These are phyloP conservation scores for Hypoxylon sp. DNA, from an alignment of 2,329 filamentous ascomycete species.

Conservation along the genomic window DNA sequence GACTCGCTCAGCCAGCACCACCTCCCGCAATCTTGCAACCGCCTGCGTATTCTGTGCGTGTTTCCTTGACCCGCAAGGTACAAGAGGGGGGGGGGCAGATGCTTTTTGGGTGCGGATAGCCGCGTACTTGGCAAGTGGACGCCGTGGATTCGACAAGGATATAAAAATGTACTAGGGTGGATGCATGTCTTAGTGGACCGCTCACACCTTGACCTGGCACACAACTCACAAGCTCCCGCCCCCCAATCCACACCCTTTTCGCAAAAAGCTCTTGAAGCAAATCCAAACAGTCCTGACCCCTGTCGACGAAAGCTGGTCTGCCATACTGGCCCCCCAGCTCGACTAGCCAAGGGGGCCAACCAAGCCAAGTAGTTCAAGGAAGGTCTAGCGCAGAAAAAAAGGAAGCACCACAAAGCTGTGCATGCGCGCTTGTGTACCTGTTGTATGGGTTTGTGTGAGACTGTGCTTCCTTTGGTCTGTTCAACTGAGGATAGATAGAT, in stretches of 20 bases:
- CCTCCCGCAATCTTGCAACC: slow-evolving; percentile 13
- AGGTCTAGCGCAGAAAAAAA: slow-evolving; percentile 39
- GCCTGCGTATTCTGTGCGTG: slow-evolving; percentile 30
- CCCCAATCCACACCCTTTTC: slow-evolving; percentile 23
- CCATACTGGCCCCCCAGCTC: slow-evolving; percentile 36
- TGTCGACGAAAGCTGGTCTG: slow-evolving; percentile 37
- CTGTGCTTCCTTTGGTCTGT: slow-evolving; percentile 35
- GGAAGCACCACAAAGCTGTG: slow-evolving; percentile 37
- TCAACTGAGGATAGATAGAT: slow-evolving; percentile 29
- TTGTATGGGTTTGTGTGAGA: slow-evolving; percentile 40
- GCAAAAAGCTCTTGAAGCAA: slow-evolving; percentile 38
- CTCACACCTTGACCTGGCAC: slow-evolving; percentile 39
- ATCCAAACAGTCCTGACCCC: slow-evolving; percentile 42
- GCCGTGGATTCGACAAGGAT: slow-evolving; percentile 45
- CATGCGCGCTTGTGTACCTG: slow-evolving; percentile 42
- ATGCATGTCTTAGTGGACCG: slow-evolving; percentile 39
- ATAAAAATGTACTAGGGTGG: slow-evolving; percentile 33
- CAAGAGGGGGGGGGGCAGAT: slow-evolving; percentile 31
- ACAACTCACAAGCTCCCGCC: slow-evolving; percentile 45
- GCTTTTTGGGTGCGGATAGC: slow-evolving; percentile 41
- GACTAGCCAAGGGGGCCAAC: slow-evolving; percentile 30
- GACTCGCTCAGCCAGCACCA: slow-evolving; percentile 7
- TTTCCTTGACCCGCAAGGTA: slow-evolving; percentile 42
- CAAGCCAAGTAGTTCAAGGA: slow-evolving; percentile 37
- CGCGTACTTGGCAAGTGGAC: slow-evolving; percentile 45